Evolutionary conservation across 176 grass and related monocot genomes (phyloP).

Genomic region (Aegilops bicornis): DNA sequence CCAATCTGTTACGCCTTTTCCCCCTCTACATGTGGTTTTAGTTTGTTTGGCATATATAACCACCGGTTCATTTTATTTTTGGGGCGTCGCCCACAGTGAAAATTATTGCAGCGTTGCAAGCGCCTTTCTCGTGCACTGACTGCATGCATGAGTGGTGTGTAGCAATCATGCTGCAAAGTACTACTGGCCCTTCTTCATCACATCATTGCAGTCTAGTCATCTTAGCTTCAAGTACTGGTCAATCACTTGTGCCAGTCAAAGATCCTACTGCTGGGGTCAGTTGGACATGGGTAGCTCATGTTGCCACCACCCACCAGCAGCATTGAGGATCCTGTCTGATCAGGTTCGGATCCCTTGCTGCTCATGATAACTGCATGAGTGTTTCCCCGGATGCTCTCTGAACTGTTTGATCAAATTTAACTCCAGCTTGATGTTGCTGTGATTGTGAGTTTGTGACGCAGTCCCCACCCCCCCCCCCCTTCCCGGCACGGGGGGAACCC

Average conservation of each 20-base stretch:
- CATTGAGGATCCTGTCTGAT: neutral
- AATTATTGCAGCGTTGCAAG: neutral
- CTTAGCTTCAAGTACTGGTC: slow-evolving; percentile 17
- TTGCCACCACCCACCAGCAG: neutral
- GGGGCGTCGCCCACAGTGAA: neutral
- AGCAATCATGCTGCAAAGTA: neutral
- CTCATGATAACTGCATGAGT: neutral
- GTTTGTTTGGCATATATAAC: neutral
- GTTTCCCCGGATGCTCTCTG: neutral
- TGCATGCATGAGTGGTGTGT: neutral
- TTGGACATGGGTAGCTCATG: neutral
- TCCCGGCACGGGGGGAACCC: too few relatives aligned
- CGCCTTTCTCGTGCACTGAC: neutral
- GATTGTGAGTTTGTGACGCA: too few relatives aligned
- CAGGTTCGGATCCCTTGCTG: neutral
- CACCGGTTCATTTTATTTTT: neutral
- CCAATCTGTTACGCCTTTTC: too few relatives aligned
- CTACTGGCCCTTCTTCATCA: neutral
- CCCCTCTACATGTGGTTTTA: neutral
- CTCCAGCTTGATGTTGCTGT: too few relatives aligned
- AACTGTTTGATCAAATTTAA: too few relatives aligned
- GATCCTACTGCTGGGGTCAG: slow-evolving; percentile 5
- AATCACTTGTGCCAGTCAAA: slow-evolving; percentile 8
- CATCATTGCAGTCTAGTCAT: slow-evolving; percentile 12
- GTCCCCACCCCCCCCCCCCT: too few relatives aligned